Conservation (phyloP, 495 filamentous ascomycete genomes). For the Neurospora sp. region DNA sequence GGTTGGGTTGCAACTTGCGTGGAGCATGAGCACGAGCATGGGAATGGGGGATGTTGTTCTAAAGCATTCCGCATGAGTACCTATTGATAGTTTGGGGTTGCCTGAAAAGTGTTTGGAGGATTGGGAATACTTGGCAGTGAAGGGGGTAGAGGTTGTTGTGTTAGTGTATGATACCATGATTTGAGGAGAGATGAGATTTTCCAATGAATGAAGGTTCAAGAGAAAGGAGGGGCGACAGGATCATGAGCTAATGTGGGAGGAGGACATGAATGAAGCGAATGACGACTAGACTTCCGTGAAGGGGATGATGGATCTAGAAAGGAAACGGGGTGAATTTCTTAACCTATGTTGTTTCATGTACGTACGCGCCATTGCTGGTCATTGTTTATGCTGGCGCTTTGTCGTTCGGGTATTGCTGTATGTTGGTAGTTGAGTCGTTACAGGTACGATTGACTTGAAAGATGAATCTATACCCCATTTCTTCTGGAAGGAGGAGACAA, state of each 20-base stretch:
- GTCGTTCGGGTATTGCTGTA: neutral
- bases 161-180: neutral
- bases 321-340: neutral
- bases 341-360: neutral
- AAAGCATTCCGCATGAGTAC: neutral
- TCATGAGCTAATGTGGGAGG: neutral
- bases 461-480: neutral
- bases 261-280: neutral
- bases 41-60: neutral
- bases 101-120: neutral
- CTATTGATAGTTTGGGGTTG: neutral
- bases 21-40: neutral
- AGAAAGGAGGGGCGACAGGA: neutral
- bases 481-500: neutral
- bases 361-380: neutral
- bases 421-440: neutral
- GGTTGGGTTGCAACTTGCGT: neutral
- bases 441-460: neutral
- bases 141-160: neutral
- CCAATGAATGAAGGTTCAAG: neutral
- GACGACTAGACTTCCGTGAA: neutral
- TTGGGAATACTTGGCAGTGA: neutral
- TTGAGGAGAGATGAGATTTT: neutral
- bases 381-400: neutral
- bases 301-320: neutral